Evolutionary conservation across 805 yeast genomes (phyloP).

Genomic region (Myxozyma mucilagina): DNA sequence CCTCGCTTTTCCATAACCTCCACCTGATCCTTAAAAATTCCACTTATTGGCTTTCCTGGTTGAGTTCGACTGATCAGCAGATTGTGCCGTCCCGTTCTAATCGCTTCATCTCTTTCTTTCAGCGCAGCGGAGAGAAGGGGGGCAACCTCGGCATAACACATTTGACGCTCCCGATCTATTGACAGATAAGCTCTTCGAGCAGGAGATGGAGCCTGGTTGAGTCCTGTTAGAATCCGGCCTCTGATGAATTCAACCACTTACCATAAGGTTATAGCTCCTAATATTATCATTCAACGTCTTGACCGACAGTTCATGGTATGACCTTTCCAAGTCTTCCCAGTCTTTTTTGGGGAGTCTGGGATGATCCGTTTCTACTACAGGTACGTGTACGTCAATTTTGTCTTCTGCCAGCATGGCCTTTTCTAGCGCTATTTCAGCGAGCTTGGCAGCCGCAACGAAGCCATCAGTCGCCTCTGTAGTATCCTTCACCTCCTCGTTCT

Average conservation of each 20-base stretch:
- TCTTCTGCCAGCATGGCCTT: neutral
- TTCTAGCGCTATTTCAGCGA: neutral
- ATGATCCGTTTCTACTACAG: neutral
- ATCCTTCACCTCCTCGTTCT: neutral
- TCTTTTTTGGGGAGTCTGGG: slow-evolving; percentile 17
- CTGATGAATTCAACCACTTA: neutral
- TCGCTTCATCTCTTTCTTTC: slow-evolving; percentile 18
- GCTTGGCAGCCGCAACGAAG: neutral
- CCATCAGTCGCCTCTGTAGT: slow-evolving; percentile 3
- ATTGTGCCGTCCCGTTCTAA: slow-evolving; percentile 9
- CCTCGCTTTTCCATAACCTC: slow-evolving; percentile 29
- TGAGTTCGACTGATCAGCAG: neutral
- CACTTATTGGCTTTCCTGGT: slow-evolving; percentile 4
- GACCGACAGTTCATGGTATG: slow-evolving; percentile 27
- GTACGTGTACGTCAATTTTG: neutral
- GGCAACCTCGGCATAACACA: slow-evolving; percentile 30
- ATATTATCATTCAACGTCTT: slow-evolving; percentile 28
- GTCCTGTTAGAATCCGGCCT: no score
- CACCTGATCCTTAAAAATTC: slow-evolving; percentile 23
- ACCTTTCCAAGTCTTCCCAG: slow-evolving; percentile 26
- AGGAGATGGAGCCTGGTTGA: slow-evolving; percentile 25
- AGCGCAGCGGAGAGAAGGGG: slow-evolving; percentile 20
- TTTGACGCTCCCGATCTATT: slow-evolving; percentile 16
- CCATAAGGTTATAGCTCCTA: slow-evolving; percentile 31
- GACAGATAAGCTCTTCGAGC: slow-evolving; percentile 25